A percentile compares a stretch with the other conserved stretches of the same genome.
Evolutionary conservation across 164 flowering plant genomes (phyloP).

Genomic region (Euptelea pleiosperma): DNA sequence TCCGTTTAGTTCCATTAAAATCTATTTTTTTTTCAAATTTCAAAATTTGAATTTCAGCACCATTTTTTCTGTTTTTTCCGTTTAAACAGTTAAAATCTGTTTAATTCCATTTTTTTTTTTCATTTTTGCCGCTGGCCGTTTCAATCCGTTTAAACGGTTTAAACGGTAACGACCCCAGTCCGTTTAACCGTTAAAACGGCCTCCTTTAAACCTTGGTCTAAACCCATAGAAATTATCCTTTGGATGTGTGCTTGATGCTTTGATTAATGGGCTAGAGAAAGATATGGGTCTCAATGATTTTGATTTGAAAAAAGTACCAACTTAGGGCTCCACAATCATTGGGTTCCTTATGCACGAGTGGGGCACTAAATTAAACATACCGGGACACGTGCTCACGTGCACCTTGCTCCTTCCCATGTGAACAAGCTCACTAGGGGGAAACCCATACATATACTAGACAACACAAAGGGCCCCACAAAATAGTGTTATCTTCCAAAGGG

Average conservation of each 20-base stretch:
- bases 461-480: too few species aligned
- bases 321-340: constrained; percentile 19
- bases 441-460: not conserved
- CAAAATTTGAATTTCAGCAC: too few species aligned
- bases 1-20: too few species aligned
- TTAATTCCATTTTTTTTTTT: too few species aligned
- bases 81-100: too few species aligned
- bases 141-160: too few species aligned
- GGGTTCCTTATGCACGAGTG: constrained; percentile 21
- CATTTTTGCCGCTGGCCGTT: too few species aligned
- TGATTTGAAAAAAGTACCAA: not conserved
- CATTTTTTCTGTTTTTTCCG: too few species aligned
- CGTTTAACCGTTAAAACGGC: too few species aligned
- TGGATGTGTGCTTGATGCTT: not conserved
- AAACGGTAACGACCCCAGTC: too few species aligned
- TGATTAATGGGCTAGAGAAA: not conserved
- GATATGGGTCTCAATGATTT: not conserved
- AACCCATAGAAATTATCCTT: not conserved
- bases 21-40: too few species aligned
- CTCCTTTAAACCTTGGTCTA: not conserved
- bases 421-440: constrained; percentile 8
- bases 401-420: constrained; percentile 19
- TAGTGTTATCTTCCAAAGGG: too few species aligned
- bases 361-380: constrained; percentile 9
- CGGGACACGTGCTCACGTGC: constrained; percentile 22